Base-by-base conservation (phyloP, 768 basidiomycete species). In the Lyophyllum shimeji region DNA sequence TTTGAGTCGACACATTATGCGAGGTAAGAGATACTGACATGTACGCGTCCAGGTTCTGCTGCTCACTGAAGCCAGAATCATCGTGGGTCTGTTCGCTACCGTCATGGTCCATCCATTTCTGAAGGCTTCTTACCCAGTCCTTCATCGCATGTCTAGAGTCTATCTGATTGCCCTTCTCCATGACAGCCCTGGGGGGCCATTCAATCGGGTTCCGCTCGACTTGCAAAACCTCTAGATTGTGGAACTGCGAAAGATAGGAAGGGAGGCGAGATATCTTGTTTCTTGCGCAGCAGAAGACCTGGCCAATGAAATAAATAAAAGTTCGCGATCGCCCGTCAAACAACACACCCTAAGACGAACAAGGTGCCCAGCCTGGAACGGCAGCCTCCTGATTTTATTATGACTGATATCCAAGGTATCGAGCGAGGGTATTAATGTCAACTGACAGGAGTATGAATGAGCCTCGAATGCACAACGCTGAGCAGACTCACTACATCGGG, bases 371-470 rank as follows among this genome's bases (percentile, higher is more conserved):
- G 95, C 90, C 57, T 86, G 80, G 3, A 82, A 72, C 11, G 97
- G 97, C 20, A 98, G 75, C 47, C 78, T 75, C 67, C 82, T 86
- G 62, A 99, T 83, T 72, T 87, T 92, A 74, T 99, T 99, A 61
- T 91, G 86, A 60, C 93, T 95, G 42, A 99, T 81, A 70, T 99
- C 97, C 60, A 99, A 76, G 56, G 95, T 96, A 72, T 99, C 96
- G 52, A 99, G 79, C 6, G 88, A 87, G 2, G 88, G 84, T 75
- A 98, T 85, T 17, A 84, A 74, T 44, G 90, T 93, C 43, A 97
- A 78, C 95, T 96, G 58, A 29, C 29, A 29, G 9, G 29, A 8
- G 13, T n/a, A 42, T 66, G 39, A 61, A 62, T 12, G 43, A 15
- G 53, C 39, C 55, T 39, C 20, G 13, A 24, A 59, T 54, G 33